phyloP scores from a whole-genome alignment of 805 yeast species.

The Starmerella bombicola region DNA sequence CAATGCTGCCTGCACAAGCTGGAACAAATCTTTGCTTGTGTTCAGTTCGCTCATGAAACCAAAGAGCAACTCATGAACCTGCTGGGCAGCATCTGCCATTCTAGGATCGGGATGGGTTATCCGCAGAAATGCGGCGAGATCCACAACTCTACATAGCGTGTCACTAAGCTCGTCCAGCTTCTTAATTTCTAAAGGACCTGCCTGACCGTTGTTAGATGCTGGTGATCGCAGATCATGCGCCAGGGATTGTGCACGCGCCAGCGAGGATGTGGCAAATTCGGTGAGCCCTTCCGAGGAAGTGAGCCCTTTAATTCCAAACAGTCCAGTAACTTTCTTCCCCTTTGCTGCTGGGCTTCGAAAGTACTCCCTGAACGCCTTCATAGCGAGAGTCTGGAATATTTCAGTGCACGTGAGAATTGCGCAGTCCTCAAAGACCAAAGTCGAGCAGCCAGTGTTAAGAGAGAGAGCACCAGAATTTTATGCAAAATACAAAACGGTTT shows the following conservation, averaged over 20 bases:
- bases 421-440: no score
- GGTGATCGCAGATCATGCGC: slow-evolving; percentile 42
- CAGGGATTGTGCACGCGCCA: slow-evolving; percentile 51
- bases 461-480: no score
- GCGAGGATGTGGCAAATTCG: slow-evolving; percentile 52
- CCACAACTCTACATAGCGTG: slow-evolving; percentile 80
- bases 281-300: slow-evolving; percentile 58
- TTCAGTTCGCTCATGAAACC: slow-evolving; percentile 88
- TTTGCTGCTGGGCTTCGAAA: slow-evolving; percentile 22
- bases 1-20: slow-evolving; percentile 32
- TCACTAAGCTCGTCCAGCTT: slow-evolving; percentile 78
- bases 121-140: slow-evolving; percentile 81
- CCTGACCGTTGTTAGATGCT: slow-evolving; percentile 16
- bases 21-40: slow-evolving; percentile 63
- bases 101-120: slow-evolving; percentile 68
- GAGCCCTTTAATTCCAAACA: slow-evolving; percentile 62
- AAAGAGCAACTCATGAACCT: slow-evolving; percentile 75
- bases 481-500: no score
- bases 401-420: no score
- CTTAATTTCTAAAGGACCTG: slow-evolving; percentile 38
- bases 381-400: no score
- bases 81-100: slow-evolving; percentile 71
- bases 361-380: slow-evolving; percentile 13
- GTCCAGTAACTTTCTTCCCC: slow-evolving; percentile 33
- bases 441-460: no score